Conservation (phyloP, 805 yeast species). For the Dipodascus albidus region DNA sequence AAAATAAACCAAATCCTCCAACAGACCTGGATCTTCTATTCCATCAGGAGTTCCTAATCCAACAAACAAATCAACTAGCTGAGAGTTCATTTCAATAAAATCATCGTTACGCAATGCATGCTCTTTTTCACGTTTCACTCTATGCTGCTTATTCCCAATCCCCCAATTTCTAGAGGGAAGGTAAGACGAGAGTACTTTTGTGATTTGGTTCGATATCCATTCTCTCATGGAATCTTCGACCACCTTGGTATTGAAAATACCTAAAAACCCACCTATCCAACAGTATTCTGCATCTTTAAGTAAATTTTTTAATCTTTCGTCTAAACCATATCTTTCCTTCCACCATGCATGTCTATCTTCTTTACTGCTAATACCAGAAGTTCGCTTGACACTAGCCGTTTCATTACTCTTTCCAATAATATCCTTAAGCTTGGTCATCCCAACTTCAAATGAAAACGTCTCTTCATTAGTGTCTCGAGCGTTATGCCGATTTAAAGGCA, state of each 20-base stretch:
- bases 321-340: conserved; percentile 52
- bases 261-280: conserved; percentile 73
- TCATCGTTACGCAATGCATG: conserved; percentile 4
- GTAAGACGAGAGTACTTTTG: conserved; percentile 32
- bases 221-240: conserved; percentile 13
- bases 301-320: conserved; percentile 41
- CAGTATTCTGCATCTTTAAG: conserved; percentile 44
- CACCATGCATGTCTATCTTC: conserved; percentile 71
- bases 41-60: conserved; percentile 32
- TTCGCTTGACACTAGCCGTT: conserved; percentile 44
- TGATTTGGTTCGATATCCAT: conserved; percentile 24
- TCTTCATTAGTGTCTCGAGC: conserved; percentile 35
- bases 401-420: conserved; percentile 53
- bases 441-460: conserved; percentile 33
- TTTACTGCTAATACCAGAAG: conserved; percentile 40
- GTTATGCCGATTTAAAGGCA: conserved; percentile 47
- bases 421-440: conserved; percentile 32
- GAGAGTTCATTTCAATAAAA: conserved; percentile 30
- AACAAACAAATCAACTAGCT: conserved; percentile 40
- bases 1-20: conserved; percentile 56
- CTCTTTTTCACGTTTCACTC: not conserved
- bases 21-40: conserved; percentile 26
- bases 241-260: conserved; percentile 38
- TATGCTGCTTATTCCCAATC: conserved; percentile 10
- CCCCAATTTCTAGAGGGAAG: conserved; percentile 36